A percentile compares a stretch with the other conserved stretches of the same genome.
These are phyloP conservation scores for Vanilla planifolia DNA, from an alignment of 106 monocot genomes.

Conservation along the genomic window DNA sequence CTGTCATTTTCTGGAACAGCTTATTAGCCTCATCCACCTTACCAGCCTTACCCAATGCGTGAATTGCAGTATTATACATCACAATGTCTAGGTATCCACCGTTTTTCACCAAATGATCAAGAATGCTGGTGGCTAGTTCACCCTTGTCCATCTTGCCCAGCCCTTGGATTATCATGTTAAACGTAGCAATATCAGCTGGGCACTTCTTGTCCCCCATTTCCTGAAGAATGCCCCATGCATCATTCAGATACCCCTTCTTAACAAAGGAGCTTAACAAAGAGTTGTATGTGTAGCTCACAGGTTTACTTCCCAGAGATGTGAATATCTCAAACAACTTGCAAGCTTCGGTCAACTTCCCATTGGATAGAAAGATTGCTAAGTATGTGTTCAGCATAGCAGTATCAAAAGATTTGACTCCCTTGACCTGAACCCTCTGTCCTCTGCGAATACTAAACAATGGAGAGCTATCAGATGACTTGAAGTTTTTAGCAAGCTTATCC, in stretches of 20 bases:
- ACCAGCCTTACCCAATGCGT: conserved; percentile 71
- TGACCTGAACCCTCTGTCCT: conserved; percentile 62
- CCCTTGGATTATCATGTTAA: conserved; percentile 81
- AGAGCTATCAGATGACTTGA: conserved; percentile 14
- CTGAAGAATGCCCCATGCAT: conserved; percentile 84
- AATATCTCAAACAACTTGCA: conserved; percentile 91
- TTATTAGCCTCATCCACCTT: conserved; percentile 60
- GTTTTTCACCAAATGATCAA: conserved; percentile 59
- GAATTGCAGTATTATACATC: conserved; percentile 90
- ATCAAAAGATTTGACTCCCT: conserved; percentile 56
- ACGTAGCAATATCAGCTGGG: conserved; percentile 77
- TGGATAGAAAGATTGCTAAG: conserved; percentile 69
- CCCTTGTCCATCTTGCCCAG: conserved; percentile 74
- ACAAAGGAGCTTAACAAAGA: conserved; percentile 78
- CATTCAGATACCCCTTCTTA: conserved; percentile 80
- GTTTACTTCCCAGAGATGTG: conserved; percentile 29
- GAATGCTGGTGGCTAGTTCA: conserved; percentile 45
- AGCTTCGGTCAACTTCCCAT: conserved; percentile 72
- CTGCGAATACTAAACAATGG: conserved; percentile 26
- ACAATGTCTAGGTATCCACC: conserved; percentile 81
- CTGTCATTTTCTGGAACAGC: conserved; percentile 60
- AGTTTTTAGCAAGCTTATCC: conserved; percentile 52
- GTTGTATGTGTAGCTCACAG: conserved; percentile 75
- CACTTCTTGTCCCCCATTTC: conserved; percentile 64
- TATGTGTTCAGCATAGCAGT: conserved; percentile 89